Conservation (phyloP, 2,329 filamentous ascomycete species). For the Teratosphaeria epicoccoides region DNA sequence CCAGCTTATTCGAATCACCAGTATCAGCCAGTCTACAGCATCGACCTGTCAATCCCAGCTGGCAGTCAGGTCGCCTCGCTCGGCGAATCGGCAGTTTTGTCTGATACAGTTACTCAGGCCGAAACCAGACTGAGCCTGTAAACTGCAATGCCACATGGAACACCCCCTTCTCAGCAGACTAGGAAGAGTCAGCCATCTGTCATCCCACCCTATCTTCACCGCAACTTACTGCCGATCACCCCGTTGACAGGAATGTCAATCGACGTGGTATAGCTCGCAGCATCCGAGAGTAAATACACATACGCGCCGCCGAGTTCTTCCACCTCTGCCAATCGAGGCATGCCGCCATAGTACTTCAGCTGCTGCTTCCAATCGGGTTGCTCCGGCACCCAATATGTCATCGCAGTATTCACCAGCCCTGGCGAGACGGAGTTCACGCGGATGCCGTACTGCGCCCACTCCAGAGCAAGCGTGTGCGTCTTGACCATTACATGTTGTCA, state of each 20-base stretch:
- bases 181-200: not conserved
- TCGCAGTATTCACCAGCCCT: conserved; percentile 27
- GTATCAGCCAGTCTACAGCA: no score
- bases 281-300: conserved; percentile 46
- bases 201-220: not conserved
- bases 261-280: conserved; percentile 41
- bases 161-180: not conserved
- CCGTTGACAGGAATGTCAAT: conserved; percentile 39
- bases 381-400: conserved; percentile 39
- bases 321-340: conserved; percentile 43
- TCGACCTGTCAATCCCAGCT: no score
- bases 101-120: no score
- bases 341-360: conserved; percentile 49
- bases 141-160: not conserved
- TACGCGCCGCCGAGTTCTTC: conserved; percentile 48
- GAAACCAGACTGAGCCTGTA: no score
- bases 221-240: conserved; percentile 17
- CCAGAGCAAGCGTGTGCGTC: conserved; percentile 27
- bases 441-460: conserved; percentile 30
- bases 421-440: conserved; percentile 30
- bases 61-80: no score
- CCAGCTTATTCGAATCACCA: no score
- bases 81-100: no score
- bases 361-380: conserved; percentile 46
- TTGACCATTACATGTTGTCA: conserved; percentile 33